Evolutionary conservation across 306 rosid species (phyloP).

Genomic region (Gillenia trifoliata): DNA sequence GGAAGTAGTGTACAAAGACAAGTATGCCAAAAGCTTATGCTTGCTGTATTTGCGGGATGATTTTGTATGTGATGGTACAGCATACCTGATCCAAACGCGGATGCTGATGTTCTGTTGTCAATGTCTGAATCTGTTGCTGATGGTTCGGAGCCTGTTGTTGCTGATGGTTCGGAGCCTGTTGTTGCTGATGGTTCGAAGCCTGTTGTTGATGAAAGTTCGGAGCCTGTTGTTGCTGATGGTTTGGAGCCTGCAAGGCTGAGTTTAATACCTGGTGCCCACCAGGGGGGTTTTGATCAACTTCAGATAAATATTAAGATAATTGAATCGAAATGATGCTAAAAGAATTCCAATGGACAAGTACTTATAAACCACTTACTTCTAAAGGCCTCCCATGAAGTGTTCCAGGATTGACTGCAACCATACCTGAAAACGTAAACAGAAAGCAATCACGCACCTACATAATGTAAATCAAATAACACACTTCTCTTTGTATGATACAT

Average conservation of each 20-base stretch:
- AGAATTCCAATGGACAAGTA: slow-evolving; percentile 8
- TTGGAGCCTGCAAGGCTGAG: slow-evolving; percentile 34
- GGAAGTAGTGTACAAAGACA: not conserved
- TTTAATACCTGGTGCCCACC: slow-evolving; percentile 19
- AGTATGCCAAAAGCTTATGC: not conserved
- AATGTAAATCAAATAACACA: not conserved
- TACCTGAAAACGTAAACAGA: slow-evolving; percentile 32
- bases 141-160: no score
- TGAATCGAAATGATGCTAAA: slow-evolving; percentile 8
- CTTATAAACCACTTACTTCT: slow-evolving; percentile 32
- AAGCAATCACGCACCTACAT: not conserved
- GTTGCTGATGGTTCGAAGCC: no score
- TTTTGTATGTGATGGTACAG: not conserved
- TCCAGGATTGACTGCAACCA: slow-evolving; percentile 17
- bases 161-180: no score
- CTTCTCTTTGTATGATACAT: not conserved
- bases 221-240: slow-evolving; percentile 14
- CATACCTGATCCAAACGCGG: slow-evolving; percentile 21
- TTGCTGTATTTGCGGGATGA: not conserved
- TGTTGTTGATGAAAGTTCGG: slow-evolving; percentile 1
- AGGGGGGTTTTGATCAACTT: slow-evolving; percentile 6
- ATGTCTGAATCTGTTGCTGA: slow-evolving; percentile 18
- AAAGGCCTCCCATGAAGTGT: slow-evolving; percentile 27
- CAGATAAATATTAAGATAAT: slow-evolving; percentile 11
- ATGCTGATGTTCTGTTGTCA: slow-evolving; percentile 26